phyloP scores from a whole-genome alignment of 2,329 filamentous ascomycete genomes.

The Exophiala viscosa region DNA sequence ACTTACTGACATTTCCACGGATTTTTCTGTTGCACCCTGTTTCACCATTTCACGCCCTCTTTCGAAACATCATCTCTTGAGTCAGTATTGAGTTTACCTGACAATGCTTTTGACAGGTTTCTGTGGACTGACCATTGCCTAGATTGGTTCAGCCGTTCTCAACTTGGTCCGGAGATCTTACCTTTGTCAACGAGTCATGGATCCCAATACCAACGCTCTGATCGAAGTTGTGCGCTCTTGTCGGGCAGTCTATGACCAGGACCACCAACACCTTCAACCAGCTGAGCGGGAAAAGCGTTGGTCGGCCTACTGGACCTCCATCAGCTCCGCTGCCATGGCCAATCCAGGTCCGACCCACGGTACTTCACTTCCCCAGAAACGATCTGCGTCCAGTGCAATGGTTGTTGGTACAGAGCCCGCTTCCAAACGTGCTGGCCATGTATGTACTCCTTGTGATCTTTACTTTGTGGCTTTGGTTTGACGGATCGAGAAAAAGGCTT shows the following conservation, averaged over 20 bases:
- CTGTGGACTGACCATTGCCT: not conserved
- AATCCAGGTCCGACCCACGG: conserved; percentile 8
- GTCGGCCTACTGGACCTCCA: conserved; percentile 17
- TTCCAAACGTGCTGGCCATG: conserved; percentile 34
- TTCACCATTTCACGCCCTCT: conserved; percentile 1
- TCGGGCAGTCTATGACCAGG: conserved; percentile 22
- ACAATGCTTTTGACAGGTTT: too few relatives aligned
- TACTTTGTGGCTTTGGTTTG: conserved; percentile 24
- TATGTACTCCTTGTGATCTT: conserved; percentile 24
- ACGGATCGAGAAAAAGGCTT: conserved; percentile 19
- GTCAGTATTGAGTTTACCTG: too few relatives aligned
- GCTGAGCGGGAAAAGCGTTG: conserved; percentile 20
- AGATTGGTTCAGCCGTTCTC: not conserved
- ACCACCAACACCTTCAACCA: conserved; percentile 22
- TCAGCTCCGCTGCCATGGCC: conserved; percentile 10
- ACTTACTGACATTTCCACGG: not conserved
- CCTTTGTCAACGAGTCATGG: conserved; percentile 12
- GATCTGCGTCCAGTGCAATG: conserved; percentile 21
- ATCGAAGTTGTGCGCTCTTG: conserved; percentile 21
- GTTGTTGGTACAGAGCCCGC: conserved; percentile 40
- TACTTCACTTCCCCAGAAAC: conserved; percentile 24
- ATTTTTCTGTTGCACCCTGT: conserved; percentile 4
- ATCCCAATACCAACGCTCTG: conserved; percentile 16
- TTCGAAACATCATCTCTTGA: too few relatives aligned
- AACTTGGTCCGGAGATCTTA: not conserved